Evolutionary conservation across 306 rosid species (phyloP), one percentile per base, ranked within the genome.

Genomic region (Quercus robur): DNA sequence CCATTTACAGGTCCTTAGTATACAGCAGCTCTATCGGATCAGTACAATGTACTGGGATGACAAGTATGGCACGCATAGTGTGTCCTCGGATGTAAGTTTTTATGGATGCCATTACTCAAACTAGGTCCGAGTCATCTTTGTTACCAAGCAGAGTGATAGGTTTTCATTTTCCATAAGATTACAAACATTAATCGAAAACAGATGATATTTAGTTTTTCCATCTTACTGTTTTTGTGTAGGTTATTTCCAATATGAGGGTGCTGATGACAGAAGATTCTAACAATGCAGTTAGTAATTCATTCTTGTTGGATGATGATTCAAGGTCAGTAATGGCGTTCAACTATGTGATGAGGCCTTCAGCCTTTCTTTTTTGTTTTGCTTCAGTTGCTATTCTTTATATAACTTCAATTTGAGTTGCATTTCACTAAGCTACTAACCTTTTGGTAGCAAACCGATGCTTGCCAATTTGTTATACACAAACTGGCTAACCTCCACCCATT

Each of bases 11-110:
- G 98, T 92, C 62, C 97, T 96, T 69, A 96, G 99, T 86, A 88
- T 96, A 77, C 99, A 93, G 81, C 99, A 96, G 80, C 80, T 96
- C 58, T 96, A 96, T 87, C 90, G 99, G 79, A 96, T 96, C 81
- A 89, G 99, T 79, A 96, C 99, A 77, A 93, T 96, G 99, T 96
- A 93, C 80, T 96, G 99, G 98, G 99, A 96, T 77, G 87, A 85
- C 81, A 86, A 81, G 73, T 76, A 85, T 33, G 87, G 89, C 64
- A 84, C 88, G 55, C 85, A 80, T 13, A 80, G 88, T 55, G 85
- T 85, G 62, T 86, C 89, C 63, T 80, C 97, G n/a, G 99, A 96
- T 76, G 99, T 93, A 91, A 85, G 97, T 81, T 70, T 31, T 77
- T 62, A 62, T 59, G 79, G 76, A 75, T 81, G 73, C 86, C 82